Evolutionary conservation across 768 basidiomycete genomes (phyloP), one percentile per base, ranked within the genome.

Genomic region (Inosperma sp.): DNA sequence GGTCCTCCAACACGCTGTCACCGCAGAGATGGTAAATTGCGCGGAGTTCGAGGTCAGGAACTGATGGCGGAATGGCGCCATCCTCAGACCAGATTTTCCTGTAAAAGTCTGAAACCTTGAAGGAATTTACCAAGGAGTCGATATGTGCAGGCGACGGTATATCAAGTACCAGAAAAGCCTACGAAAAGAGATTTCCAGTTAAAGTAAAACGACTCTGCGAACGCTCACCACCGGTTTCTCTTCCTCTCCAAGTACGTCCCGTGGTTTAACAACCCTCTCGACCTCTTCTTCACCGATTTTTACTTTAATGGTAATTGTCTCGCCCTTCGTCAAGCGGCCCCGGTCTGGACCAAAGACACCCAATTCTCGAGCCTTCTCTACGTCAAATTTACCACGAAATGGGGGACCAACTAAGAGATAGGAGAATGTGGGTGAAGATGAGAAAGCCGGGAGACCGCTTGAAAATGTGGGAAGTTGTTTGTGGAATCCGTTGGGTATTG

Each of bases 11-110:
- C 7, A 96, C 88, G 10, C 72, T 78, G 1, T 78, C 69, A 1
- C 89, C 88, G 54, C 84, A 79, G 4, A 89, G 67, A 61, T 95
- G 91, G 57, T 86, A 86, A 39, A 85, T 70, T 14, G 72, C 72
- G 29, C 76, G 74, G 17, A 86, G 70, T 36, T 46, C 51, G 25
- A 59, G 53, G 12, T 63, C 67, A 51, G 76, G 70, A 19, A 78
- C 71, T 51, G 73, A 65, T 2, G 62, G 60, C 34, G 72, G 64
- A 43, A 72, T 63, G 23, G 69, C 67, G 17, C 63, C 59, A 41
- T 72, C 66, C 42, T 79, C 76, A n/a, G n/a, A n/a, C 22, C 74
- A 68, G 49, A 82, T 77, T 51, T 67, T 67, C 3, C 74, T 56
- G 58, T 80, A 83, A 57, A 77, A 77, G 1, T 66, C 70, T 0